Conservation (phyloP, 768 basidiomycete species). For the Lepiota brunneoincarnata region DNA sequence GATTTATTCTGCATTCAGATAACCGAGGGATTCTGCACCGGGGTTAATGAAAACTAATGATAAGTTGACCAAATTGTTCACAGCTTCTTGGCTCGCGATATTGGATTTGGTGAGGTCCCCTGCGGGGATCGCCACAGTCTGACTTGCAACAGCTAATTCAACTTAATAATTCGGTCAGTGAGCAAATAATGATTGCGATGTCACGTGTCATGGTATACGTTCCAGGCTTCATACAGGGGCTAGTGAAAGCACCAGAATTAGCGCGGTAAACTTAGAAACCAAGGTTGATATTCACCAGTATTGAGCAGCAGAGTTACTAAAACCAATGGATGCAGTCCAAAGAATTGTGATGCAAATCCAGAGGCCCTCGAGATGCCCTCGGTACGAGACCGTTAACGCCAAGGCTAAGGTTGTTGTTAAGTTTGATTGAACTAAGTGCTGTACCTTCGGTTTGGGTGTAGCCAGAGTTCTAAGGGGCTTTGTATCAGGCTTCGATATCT, state of each 20-base stretch:
- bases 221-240: conserved; percentile 42
- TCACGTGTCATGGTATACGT: conserved; percentile 41
- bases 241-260: conserved; percentile 29
- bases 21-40: conserved; percentile 21
- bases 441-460: conserved; percentile 34
- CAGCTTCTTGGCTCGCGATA: conserved; percentile 29
- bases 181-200: conserved; percentile 5
- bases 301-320: conserved; percentile 27
- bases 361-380: conserved; percentile 23
- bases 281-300: conserved; percentile 24
- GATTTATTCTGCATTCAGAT: conserved; percentile 37
- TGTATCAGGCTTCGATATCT: neutral
- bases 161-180: conserved; percentile 31
- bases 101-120: conserved; percentile 25
- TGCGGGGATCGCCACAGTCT: conserved; percentile 24
- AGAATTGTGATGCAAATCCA: conserved; percentile 20
- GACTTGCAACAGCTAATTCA: conserved; percentile 28
- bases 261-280: conserved; percentile 24
- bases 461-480: conserved; percentile 29
- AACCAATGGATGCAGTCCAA: conserved; percentile 22
- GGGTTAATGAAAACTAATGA: neutral
- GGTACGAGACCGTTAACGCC: conserved; percentile 21
- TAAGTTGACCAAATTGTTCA: conserved; percentile 10
- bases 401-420: conserved; percentile 12
- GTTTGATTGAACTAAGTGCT: neutral